Conservation (phyloP, 2,329 filamentous ascomycete genomes). For the Sporothrix mexicana region DNA sequence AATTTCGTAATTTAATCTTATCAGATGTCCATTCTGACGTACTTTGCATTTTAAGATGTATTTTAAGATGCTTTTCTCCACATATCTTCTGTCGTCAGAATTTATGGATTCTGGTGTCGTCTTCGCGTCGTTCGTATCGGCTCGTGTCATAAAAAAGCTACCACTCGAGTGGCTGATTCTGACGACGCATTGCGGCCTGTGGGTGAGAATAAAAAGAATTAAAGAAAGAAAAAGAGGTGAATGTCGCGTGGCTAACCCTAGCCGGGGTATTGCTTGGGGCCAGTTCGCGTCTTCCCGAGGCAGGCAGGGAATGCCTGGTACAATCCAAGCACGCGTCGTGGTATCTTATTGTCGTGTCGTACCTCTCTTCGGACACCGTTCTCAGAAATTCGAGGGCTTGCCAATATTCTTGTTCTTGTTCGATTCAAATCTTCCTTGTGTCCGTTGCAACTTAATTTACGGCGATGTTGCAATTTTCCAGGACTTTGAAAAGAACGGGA, state of each 20-base stretch:
- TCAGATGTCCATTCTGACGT: not conserved
- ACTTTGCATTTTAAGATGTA: not conserved
- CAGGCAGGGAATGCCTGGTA: slow-evolving; percentile 7
- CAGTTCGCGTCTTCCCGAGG: slow-evolving; percentile 28
- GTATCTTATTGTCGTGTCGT: not conserved
- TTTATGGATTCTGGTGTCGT: not conserved
- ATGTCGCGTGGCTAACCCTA: slow-evolving; percentile 23
- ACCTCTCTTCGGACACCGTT: no score
- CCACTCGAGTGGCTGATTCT: slow-evolving; percentile 4
- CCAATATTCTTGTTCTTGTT: not conserved
- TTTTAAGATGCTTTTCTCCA: not conserved
- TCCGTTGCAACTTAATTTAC: not conserved
- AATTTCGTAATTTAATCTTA: not conserved
- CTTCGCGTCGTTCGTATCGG: not conserved
- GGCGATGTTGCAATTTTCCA: not conserved
- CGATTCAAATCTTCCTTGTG: not conserved
- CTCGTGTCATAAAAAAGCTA: not conserved
- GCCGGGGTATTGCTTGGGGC: slow-evolving; percentile 1
- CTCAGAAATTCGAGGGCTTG: not conserved
- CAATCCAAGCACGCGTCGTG: not conserved
- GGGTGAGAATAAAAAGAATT: not conserved
- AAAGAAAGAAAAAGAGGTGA: not conserved
- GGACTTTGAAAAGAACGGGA: not conserved
- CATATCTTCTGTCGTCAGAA: not conserved
- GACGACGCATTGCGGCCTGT: slow-evolving; percentile 4